Base-by-base conservation (phyloP, 768 basidiomycete species). In the Amanita muscaria region DNA sequence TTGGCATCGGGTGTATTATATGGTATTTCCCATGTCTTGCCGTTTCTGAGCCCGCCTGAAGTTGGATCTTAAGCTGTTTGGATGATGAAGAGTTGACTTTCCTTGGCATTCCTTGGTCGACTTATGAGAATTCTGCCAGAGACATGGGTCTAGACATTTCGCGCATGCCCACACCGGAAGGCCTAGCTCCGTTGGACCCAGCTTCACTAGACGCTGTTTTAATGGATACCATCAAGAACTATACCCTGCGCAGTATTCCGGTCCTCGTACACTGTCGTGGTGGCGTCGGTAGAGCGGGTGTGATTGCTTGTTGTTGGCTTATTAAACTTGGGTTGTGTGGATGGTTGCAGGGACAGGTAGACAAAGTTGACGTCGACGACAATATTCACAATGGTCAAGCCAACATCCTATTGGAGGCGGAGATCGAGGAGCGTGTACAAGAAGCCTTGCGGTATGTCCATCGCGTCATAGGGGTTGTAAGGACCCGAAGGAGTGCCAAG, bases 251-350 rank as follows among this genome's bases (percentile, higher is more conserved):
- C 4, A 89, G 92, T 2, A 57, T 75, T 0, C 72, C 77, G 7
- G 73, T 92, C 7, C 72, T 94, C 9, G 85, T 84, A 10, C 94
- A 97, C 54, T 98, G 94, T 59, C 78, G 93, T 14, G 93, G 93
- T 12, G 94, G 94, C 3, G 85, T 98, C 5, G 93, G 93, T 2
- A 77, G 93, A 14, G 94, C 93, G 0, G 94, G 93, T 1, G 72
- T 97, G 19, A 72, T 97, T 35, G 92, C 91, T 2, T 88, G 84
- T 52, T 90, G 87, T 55, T 97, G 93, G 93, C 73, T 88, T 59
- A 70, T 94, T 47, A 89, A 88, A 60, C 79, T 96, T 49, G 93
- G 92, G 3, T 71, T 96, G n/a, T 93, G 76, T 55, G 87, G 79
- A 21, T 86, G 77, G 80, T 64, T 74, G 44, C 64, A 67, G 22